Conservation (phyloP, 2,329 filamentous ascomycete genomes). For the Curvularia hawaiiensis region DNA sequence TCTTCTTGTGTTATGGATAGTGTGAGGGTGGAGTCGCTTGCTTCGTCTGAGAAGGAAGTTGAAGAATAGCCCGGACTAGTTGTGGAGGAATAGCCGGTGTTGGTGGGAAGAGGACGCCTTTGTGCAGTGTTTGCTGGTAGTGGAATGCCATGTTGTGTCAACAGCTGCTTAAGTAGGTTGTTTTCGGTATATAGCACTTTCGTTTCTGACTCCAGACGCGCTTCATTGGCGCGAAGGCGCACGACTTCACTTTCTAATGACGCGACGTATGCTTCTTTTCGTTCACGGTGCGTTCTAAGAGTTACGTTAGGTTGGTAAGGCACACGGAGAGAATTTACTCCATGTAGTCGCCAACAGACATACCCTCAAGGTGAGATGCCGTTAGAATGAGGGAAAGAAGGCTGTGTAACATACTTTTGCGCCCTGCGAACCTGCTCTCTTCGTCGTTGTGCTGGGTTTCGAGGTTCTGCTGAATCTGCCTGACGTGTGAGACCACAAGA, state of each 20-base stretch:
- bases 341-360: not conserved
- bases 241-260: constrained; percentile 37
- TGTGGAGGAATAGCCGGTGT: not conserved
- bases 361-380: not conserved
- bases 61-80: not conserved
- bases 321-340: not conserved
- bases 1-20: constrained; percentile 1
- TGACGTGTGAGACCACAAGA: not conserved
- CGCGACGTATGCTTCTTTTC: constrained; percentile 42
- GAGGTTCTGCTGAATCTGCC: not conserved
- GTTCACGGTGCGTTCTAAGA: constrained; percentile 38
- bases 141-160: constrained; percentile 27
- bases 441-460: not conserved
- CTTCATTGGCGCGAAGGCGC: constrained; percentile 40
- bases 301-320: not conserved
- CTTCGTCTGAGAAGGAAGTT: not conserved
- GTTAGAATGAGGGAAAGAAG: not conserved
- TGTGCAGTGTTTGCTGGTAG: constrained; percentile 1
- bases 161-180: constrained; percentile 22
- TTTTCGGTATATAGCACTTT: constrained; percentile 31
- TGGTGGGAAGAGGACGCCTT: not conserved
- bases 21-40: not conserved
- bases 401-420: not conserved
- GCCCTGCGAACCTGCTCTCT: not conserved
- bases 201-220: constrained; percentile 34